A percentile compares a stretch with the other conserved stretches of the same genome.
Evolutionary conservation across 371 early-diverging fungal genomes (phyloP).

Genomic region (Paraphysoderma sedebokerense): DNA sequence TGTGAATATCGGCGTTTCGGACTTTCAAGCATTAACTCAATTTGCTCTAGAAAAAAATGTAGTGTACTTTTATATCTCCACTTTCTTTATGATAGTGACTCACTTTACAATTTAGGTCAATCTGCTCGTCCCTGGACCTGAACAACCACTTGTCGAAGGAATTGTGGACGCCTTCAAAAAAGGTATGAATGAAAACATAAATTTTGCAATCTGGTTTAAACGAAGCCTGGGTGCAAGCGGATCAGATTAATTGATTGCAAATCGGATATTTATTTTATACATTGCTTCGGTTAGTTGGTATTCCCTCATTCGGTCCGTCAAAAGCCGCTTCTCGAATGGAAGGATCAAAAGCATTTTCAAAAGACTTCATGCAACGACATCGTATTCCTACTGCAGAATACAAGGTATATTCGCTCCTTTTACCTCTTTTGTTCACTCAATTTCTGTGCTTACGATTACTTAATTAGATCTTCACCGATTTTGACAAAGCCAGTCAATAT

Average conservation of each 20-base stretch:
- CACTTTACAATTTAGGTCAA: constrained; percentile 36
- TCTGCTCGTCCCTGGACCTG: constrained; percentile 86
- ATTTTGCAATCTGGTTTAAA: too few species aligned
- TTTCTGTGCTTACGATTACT: background rate
- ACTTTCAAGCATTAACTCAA: constrained; percentile 52
- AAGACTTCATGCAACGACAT: constrained; percentile 93
- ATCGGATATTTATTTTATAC: background rate
- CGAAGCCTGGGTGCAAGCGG: too few species aligned
- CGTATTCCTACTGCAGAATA: constrained; percentile 89
- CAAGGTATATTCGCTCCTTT: constrained; percentile 18
- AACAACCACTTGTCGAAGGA: constrained; percentile 90
- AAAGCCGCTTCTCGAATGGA: constrained; percentile 78
- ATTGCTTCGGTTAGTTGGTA: constrained; percentile 44
- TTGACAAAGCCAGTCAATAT: constrained; percentile 54
- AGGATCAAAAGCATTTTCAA: constrained; percentile 93
- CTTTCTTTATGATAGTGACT: background rate
- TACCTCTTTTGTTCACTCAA: background rate
- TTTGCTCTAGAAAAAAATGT: constrained; percentile 69
- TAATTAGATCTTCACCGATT: constrained; percentile 63
- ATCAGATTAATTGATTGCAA: too few species aligned
- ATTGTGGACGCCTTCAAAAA: constrained; percentile 63
- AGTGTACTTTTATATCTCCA: constrained; percentile 4
- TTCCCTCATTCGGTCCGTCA: constrained; percentile 88
- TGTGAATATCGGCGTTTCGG: constrained; percentile 48
- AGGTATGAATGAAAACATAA: too few species aligned